Evolutionary conservation across 495 filamentous ascomycete genomes (phyloP).

Genomic region (Cudoniella acicularis): DNA sequence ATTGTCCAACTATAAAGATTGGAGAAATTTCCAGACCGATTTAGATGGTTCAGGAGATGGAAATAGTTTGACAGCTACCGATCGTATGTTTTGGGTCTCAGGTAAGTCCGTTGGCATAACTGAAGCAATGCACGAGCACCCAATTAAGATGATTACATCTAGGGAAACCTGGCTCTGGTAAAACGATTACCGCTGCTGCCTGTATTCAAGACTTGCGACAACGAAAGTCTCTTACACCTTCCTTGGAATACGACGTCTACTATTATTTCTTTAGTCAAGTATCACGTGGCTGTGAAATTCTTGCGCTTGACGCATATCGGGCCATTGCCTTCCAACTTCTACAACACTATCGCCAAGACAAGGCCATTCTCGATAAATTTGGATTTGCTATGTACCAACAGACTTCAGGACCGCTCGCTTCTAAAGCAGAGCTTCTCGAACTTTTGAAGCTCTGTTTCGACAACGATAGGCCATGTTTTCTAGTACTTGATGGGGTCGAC

Average conservation of each 20-base stretch:
- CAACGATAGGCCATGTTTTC: neutral
- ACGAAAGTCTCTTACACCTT: neutral
- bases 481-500: neutral
- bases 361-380: neutral
- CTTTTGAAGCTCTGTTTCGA: neutral
- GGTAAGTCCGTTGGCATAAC: too few species aligned
- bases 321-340: neutral
- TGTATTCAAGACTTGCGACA: neutral
- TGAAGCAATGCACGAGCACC: too few species aligned
- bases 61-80: neutral
- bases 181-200: neutral
- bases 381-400: neutral
- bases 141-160: neutral
- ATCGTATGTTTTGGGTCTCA: neutral
- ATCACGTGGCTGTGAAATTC: neutral
- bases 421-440: neutral
- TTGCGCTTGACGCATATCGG: neutral
- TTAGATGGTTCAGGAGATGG: neutral
- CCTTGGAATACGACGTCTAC: neutral
- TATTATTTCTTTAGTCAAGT: neutral
- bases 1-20: neutral
- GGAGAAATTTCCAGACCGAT: neutral
- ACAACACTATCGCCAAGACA: neutral
- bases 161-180: neutral
- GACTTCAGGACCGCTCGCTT: neutral